Conservation (phyloP, 352 stramenopile genomes). For the Globisporangium lucens region DNA sequence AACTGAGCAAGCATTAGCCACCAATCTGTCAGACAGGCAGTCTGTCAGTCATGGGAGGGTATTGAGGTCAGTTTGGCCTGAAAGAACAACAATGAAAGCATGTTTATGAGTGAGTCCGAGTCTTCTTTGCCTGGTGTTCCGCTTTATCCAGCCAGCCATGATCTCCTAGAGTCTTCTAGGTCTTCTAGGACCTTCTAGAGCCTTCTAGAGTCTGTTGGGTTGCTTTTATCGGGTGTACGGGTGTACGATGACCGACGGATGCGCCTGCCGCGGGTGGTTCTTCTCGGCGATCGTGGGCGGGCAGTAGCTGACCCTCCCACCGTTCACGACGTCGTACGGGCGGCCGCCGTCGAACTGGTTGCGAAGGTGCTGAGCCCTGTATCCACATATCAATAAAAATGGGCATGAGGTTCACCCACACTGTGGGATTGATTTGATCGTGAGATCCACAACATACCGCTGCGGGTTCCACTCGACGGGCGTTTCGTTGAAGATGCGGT, state of each 20-base stretch:
- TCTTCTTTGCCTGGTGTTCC: background rate
- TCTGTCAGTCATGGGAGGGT: background rate
- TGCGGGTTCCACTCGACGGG: slow-evolving; percentile 50
- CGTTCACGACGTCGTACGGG: slow-evolving; percentile 68
- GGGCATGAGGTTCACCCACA: too few relatives aligned
- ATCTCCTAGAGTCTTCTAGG: too few relatives aligned
- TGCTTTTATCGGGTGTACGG: slow-evolving; percentile 43
- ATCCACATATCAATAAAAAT: too few relatives aligned
- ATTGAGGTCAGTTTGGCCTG: too few relatives aligned
- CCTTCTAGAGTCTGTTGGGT: slow-evolving; percentile 1
- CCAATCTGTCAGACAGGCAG: background rate
- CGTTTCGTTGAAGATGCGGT: slow-evolving; percentile 72
- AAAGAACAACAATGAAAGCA: background rate
- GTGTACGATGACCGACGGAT: slow-evolving; percentile 66
- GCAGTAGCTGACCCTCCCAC: slow-evolving; percentile 47
- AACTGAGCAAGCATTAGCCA: background rate
- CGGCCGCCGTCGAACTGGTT: slow-evolving; percentile 63
- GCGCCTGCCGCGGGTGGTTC: slow-evolving; percentile 52
- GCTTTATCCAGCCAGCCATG: background rate
- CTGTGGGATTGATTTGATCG: too few relatives aligned
- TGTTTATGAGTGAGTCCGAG: background rate
- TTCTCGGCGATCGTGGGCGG: slow-evolving; percentile 68
- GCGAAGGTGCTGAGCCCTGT: slow-evolving; percentile 66
- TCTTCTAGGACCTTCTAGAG: slow-evolving; percentile 1
- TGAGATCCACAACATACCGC: slow-evolving; percentile 24